These are phyloP conservation scores for Hypomontagnella monticulosa DNA, from an alignment of 495 filamentous ascomycete species.

Conservation along the genomic window DNA sequence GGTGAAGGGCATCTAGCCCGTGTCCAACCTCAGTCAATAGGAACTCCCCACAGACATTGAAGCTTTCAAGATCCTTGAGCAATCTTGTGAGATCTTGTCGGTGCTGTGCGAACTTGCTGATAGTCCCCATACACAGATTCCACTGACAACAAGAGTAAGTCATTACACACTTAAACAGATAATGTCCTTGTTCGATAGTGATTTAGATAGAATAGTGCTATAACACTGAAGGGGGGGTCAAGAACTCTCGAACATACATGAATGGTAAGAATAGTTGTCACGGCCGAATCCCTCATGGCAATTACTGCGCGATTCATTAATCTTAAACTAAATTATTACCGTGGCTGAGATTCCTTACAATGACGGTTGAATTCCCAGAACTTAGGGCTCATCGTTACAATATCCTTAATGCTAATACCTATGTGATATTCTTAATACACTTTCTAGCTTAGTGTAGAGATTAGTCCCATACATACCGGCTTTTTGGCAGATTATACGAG, in stretches of 20 bases:
- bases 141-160: no score
- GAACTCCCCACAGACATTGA: constrained; percentile 48
- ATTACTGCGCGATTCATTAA: constrained; percentile 4
- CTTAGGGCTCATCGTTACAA: constrained; percentile 13
- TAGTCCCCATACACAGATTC: constrained; percentile 52
- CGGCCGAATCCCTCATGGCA: constrained; percentile 15
- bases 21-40: constrained; percentile 53
- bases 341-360: constrained; percentile 7
- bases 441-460: neutral
- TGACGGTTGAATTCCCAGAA: constrained; percentile 33
- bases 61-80: constrained; percentile 41
- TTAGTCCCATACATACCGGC: constrained; percentile 12
- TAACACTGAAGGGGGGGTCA: no score
- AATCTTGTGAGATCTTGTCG: constrained; percentile 43
- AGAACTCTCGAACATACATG: no score
- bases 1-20: constrained; percentile 50
- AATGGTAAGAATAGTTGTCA: constrained; percentile 44
- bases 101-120: constrained; percentile 42
- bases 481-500: constrained; percentile 21
- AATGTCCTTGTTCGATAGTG: no score
- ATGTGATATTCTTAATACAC: neutral
- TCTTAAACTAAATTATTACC: neutral
- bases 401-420: constrained; percentile 31
- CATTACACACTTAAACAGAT: no score
- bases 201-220: no score